Conservation (phyloP, 73 alveolate species). For the Durusdinium trenchii region DNA sequence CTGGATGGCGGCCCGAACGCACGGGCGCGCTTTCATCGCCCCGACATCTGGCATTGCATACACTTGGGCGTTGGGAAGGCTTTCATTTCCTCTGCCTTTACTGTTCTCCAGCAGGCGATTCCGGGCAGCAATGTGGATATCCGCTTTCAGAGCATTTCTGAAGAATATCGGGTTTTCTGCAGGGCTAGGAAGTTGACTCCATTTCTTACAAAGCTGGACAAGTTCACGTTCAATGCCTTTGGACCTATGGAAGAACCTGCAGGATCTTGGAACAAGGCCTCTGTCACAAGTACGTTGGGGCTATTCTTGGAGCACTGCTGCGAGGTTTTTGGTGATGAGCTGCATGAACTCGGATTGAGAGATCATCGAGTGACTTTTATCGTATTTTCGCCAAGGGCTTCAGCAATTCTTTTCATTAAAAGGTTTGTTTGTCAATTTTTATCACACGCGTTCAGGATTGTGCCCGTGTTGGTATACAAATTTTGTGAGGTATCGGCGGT, state of each 20-base stretch:
- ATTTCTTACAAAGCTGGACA: not conserved
- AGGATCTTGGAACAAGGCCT: constrained; percentile 9
- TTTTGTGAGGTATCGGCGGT: not conserved
- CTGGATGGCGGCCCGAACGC: not conserved
- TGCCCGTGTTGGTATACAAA: not conserved
- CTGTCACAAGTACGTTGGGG: not conserved
- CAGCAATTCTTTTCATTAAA: not conserved
- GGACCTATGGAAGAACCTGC: constrained; percentile 26
- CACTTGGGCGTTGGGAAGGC: constrained; percentile 10
- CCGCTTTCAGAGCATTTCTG: not conserved
- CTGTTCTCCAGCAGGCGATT: not conserved
- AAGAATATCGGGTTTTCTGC: not conserved
- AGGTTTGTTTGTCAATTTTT: no score
- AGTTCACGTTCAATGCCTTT: not conserved
- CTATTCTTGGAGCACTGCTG: not conserved
- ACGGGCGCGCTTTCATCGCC: not conserved
- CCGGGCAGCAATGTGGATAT: not conserved
- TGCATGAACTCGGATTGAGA: not conserved
- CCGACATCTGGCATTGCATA: constrained; percentile 8
- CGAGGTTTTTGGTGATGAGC: not conserved
- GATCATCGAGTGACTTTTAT: not conserved
- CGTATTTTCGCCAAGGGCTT: not conserved
- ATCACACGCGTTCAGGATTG: not conserved
- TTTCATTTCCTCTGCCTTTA: not conserved
- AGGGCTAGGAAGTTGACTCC: not conserved